Conservation (phyloP, 768 basidiomycete species). For the Phylloporus scabripes region DNA sequence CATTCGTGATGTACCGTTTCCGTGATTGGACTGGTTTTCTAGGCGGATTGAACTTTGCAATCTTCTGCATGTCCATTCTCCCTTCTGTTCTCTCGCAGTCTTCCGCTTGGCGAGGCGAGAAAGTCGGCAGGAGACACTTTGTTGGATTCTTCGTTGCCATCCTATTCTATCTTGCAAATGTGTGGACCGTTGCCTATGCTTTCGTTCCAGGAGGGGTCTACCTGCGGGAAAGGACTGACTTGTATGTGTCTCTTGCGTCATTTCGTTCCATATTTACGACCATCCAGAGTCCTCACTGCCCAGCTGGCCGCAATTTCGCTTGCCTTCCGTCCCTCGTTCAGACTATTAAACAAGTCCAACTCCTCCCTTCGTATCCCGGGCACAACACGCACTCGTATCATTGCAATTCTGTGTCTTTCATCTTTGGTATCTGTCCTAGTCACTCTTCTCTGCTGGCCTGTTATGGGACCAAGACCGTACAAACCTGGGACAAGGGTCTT, state of each 20-base stretch:
- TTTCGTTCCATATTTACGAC: neutral
- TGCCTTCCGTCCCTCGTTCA: slow-evolving; percentile 40
- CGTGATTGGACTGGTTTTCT: slow-evolving; percentile 66
- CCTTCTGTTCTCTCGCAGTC: slow-evolving; percentile 50
- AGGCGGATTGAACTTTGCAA: slow-evolving; percentile 57
- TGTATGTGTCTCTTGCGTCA: slow-evolving; percentile 39
- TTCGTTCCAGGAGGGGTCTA: slow-evolving; percentile 79
- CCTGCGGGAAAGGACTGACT: slow-evolving; percentile 71
- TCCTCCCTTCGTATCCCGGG: slow-evolving; percentile 13
- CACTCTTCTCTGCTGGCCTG: slow-evolving; percentile 52
- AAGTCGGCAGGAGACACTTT: slow-evolving; percentile 47
- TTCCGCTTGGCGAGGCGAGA: slow-evolving; percentile 32
- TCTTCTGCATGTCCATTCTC: slow-evolving; percentile 60
- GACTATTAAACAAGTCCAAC: slow-evolving; percentile 1
- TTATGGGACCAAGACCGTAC: slow-evolving; percentile 47
- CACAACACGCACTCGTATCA: slow-evolving; percentile 26
- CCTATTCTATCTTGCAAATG: slow-evolving; percentile 59
- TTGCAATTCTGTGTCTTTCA: slow-evolving; percentile 34
- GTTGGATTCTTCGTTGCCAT: slow-evolving; percentile 56
- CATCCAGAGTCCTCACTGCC: slow-evolving; percentile 44
- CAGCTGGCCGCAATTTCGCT: slow-evolving; percentile 49
- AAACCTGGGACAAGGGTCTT: slow-evolving; percentile 62
- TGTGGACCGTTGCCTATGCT: slow-evolving; percentile 86
- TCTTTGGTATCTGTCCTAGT: slow-evolving; percentile 46
- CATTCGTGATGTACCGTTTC: slow-evolving; percentile 53